Conservation (phyloP, 768 basidiomycete species). For the Kwoniella sp. region DNA sequence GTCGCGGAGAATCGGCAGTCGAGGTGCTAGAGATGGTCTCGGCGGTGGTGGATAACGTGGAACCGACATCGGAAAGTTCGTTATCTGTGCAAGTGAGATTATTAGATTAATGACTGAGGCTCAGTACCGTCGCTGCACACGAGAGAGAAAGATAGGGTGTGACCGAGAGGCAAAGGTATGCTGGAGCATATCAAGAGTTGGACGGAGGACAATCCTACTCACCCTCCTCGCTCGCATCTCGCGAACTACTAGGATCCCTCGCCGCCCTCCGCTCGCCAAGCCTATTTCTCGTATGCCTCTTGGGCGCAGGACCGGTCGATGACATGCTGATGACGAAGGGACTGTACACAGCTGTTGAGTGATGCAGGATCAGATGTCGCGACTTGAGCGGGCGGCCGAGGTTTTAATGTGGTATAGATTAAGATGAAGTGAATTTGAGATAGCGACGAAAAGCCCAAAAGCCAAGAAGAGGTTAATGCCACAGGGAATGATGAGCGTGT, state of each 20-base stretch:
- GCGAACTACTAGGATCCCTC: constrained; percentile 41
- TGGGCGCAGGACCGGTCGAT: constrained; percentile 21
- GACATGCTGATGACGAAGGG: constrained; percentile 14
- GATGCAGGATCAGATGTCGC: too few relatives aligned
- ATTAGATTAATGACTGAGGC: too few relatives aligned
- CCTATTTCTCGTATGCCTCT: constrained; percentile 31
- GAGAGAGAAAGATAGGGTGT: too few relatives aligned
- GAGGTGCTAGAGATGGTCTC: constrained; percentile 23
- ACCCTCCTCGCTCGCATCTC: constrained; percentile 58
- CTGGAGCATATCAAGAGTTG: too few relatives aligned
- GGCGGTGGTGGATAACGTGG: constrained; percentile 33
- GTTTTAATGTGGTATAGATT: too few relatives aligned
- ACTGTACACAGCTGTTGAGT: too few relatives aligned
- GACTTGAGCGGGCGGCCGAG: too few relatives aligned
- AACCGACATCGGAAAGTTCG: constrained; percentile 47
- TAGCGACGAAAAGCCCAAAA: too few relatives aligned
- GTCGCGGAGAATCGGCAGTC: constrained; percentile 26
- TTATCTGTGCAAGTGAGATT: constrained; percentile 11
- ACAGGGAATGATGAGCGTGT: background rate
- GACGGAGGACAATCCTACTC: constrained; percentile 21
- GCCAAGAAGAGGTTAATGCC: background rate
- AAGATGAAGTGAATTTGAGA: too few relatives aligned
- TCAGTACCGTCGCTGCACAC: too few relatives aligned
- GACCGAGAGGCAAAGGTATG: background rate
- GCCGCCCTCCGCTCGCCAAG: constrained; percentile 35